Evolutionary conservation across 2,329 filamentous ascomycete genomes (phyloP).

Genomic region (Ascocoryne sarcoides): DNA sequence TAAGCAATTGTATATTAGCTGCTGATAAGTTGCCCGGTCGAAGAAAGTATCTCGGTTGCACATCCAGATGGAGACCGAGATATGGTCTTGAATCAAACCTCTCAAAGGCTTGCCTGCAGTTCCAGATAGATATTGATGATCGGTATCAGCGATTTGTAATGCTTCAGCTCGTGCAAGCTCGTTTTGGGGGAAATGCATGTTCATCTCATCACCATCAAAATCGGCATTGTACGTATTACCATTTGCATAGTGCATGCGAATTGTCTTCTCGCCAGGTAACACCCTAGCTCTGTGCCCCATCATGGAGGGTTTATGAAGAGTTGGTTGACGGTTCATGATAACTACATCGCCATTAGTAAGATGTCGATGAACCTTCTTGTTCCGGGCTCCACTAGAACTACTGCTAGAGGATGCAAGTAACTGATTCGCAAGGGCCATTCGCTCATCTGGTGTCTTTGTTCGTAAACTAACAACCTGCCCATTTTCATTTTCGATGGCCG

Average conservation of each 20-base stretch:
- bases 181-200: constrained; percentile 99
- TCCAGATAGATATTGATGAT: constrained; percentile 92
- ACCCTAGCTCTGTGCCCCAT: constrained; percentile 96
- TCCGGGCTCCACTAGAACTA: constrained; percentile 64
- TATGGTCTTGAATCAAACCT: constrained; percentile 96
- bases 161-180: constrained; percentile 91
- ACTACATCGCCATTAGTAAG: constrained; percentile 95
- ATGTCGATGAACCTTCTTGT: constrained; percentile 96
- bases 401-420: constrained; percentile 76
- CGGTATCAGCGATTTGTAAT: constrained; percentile 86
- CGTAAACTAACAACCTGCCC: constrained; percentile 83
- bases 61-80: constrained; percentile 86
- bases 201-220: constrained; percentile 99
- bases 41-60: constrained; percentile 92
- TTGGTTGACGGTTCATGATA: constrained; percentile 97
- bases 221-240: constrained; percentile 99
- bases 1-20: constrained; percentile 84
- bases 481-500: constrained; percentile 91
- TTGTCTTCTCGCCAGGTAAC: constrained; percentile 87
- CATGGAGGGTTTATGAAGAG: constrained; percentile 95
- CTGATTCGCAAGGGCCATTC: constrained; percentile 84
- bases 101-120: constrained; percentile 89
- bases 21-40: constrained; percentile 77
- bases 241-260: constrained; percentile 99
- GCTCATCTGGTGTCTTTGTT: constrained; percentile 80